Base-by-base conservation (phyloP, 805 yeast species). In the Cyberlindnera lachancei region DNA sequence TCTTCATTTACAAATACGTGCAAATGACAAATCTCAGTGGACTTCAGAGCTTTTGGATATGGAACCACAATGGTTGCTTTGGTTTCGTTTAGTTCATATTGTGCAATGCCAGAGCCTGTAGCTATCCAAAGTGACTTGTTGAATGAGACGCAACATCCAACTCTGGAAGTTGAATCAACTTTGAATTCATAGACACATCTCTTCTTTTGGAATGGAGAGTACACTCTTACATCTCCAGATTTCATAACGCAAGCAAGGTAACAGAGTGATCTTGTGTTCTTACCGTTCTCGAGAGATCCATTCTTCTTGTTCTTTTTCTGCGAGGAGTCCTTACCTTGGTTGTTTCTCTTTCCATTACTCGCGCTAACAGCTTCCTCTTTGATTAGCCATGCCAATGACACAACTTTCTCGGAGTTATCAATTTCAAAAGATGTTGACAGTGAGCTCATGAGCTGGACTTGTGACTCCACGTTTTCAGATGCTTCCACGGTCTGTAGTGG, bases 141-240 rank as follows among this genome's bases (percentile, higher is more conserved):
- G 10, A 25, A 25, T 1, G 53, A 45, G n/a, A n/a, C n/a, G 5
- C 44, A 17, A 7, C 20, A 14, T 11, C 38, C 35, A 18, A 27
- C 23, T 22, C 56, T 50, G 13, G 52, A 40, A 1, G n/a, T n/a
- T n/a, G 50, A 34, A 6, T 48, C 58, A 3, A 36, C 30, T 1
- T 63, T 43, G 18, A 66, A 61, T 38, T 64, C 62, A 36, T 53
- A 54, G 14, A 60, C 48, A 13, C 61, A 44, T n/a, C n/a, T n/a
- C 16, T 56, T 64, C 35, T 61, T 64, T 16, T 58, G 55, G 23
- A 50, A 44, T 3, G 77, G 75, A 3, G 73, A 63, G 32, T 63
- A 62, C 7, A 68, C 49, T 31, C 63, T 45, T 18, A 72, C 53
- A 31, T 61, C 68, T 7, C 68, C 68, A 21, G 44, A 46, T 15